Evolutionary conservation across 768 basidiomycete species (phyloP), one percentile per base, ranked within the genome.

Genomic region (Pleurotus tuoliensis): DNA sequence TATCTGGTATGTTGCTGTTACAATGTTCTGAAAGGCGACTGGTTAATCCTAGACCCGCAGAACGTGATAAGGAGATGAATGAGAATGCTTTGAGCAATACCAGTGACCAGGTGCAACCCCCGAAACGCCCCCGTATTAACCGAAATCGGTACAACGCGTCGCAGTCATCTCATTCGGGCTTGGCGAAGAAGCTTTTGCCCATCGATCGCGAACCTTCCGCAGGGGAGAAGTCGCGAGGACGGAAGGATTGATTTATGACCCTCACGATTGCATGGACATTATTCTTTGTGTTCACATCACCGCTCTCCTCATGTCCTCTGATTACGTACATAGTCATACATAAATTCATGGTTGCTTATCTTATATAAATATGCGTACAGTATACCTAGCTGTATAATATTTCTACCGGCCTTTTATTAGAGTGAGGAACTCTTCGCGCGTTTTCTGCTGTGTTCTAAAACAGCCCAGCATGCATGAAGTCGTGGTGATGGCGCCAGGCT

Each of bases 381-480:
- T 30, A n/a, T 22, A 25, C n/a, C 43, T 45, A 12, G 34, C 55
- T 43, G 58, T 44, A n/a, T 16, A 44, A 44, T 61, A 56, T 58
- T 53, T 59, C 57, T 50, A 47, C 27, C 58, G 56, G 25, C 70
- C 68, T 70, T 86, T 91, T 50, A 95, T 91, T 56, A 95, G 78
- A 15, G 90, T 92, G 60, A 94, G 83, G 76, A 95, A 95, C 70
- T 98, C 97, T 73, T 97, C 95, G 27, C 97, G 83, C 34, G 96
- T 99, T 77, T 99, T 98, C 72, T 98, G 95, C 63, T 95, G 91
- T n/a, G 91, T 89, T 58, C 97, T 84, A 83, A 99, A 99, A 69
- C 94, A 97, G 13, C 97, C 97, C 52, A 98, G 78, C 97, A 99
- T 99, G 63, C 94, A 96, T 4, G 92, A 94, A 5, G 97, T 99